Conservation (phyloP, 1,284 basidiomycete species). For the Microbotryomycetes sp. region DNA sequence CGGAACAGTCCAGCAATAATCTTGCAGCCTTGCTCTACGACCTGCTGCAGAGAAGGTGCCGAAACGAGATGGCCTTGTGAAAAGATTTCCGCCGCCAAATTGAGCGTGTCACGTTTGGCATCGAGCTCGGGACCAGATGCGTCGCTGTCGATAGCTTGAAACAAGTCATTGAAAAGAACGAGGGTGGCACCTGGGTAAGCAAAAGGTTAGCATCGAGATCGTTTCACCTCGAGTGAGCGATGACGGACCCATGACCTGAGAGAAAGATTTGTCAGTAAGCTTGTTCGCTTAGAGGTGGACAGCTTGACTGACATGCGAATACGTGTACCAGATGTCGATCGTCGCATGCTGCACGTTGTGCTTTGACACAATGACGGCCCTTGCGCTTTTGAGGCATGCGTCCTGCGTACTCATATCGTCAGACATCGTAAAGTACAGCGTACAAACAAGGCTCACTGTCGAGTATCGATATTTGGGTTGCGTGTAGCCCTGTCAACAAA, state of each 20-base stretch:
- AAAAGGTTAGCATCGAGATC: too few relatives aligned
- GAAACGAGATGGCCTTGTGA: constrained; percentile 11
- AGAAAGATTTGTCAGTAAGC: too few relatives aligned
- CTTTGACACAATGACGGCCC: constrained; percentile 28
- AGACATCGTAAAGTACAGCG: neutral
- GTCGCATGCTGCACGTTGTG: constrained; percentile 30
- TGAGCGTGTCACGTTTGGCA: constrained; percentile 20
- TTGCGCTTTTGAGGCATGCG: constrained; percentile 30
- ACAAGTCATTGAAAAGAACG: constrained; percentile 33
- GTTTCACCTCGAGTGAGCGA: too few relatives aligned
- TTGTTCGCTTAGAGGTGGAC: too few relatives aligned
- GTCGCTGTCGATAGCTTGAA: constrained; percentile 33
- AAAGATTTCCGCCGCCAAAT: constrained; percentile 32
- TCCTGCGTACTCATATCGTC: too few relatives aligned
- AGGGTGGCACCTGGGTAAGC: constrained; percentile 28
- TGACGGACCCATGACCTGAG: too few relatives aligned
- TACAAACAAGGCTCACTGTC: constrained; percentile 14
- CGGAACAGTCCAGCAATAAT: constrained; percentile 31
- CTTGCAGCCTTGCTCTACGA: constrained; percentile 22
- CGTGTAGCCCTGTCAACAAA: constrained; percentile 13
- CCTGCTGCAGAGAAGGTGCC: constrained; percentile 10
- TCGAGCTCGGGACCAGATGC: constrained; percentile 29
- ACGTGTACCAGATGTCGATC: constrained; percentile 29
- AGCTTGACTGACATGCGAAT: constrained; percentile 25
- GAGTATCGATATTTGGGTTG: constrained; percentile 28